Evolutionary conservation across 495 filamentous ascomycete genomes (phyloP), one percentile per base, ranked within the genome.

Genomic region (Letharia columbiana): DNA sequence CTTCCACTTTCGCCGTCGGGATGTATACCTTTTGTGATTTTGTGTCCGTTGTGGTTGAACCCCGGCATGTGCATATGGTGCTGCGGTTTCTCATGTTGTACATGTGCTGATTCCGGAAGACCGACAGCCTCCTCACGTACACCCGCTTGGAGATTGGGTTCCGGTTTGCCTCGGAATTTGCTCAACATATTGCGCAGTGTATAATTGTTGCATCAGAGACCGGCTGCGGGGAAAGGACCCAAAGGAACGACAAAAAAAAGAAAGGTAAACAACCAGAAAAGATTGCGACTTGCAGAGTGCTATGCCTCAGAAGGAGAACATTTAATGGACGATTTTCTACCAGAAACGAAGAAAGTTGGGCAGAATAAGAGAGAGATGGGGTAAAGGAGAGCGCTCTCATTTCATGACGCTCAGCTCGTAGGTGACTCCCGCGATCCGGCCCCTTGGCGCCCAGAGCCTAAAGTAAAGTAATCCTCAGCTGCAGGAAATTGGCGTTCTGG

Each of bases 1-100:
- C 88, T 77, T 9, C 87, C 87, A 71, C 82, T 86, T 72, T 90
- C 87, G 44, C 87, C 86, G 50, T 86, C 84, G 31, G 82, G 83
- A 39, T 83, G 70, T 47, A 87, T 80, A 52, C 82, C 71, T 39
- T 56, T 70, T 3, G 74, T 79, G 20, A 80, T 74, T 60, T 69
- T 69, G 64, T 80, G 76, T 17, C 78, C 79, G 62, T 76, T 75
- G 67, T 80, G 79, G 65, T 78, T 72, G 67, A 66, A 71, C n/a
- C 41, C 41, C 7, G 67, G 69, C 44, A 64, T 63, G 42, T 70
- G 69, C 17, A 40, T 23, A 35, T 69, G 67, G 20, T 68, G 66
- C n/a, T 57, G 58, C 15, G 59, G 56, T 40, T 69, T 62, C 33
- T 67, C 59, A 33, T 44, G n/a, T n/a, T 23, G 37, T 20, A 37